Base-by-base conservation (phyloP, 208 protist species). In the Endotrypanum monterogeii region DNA sequence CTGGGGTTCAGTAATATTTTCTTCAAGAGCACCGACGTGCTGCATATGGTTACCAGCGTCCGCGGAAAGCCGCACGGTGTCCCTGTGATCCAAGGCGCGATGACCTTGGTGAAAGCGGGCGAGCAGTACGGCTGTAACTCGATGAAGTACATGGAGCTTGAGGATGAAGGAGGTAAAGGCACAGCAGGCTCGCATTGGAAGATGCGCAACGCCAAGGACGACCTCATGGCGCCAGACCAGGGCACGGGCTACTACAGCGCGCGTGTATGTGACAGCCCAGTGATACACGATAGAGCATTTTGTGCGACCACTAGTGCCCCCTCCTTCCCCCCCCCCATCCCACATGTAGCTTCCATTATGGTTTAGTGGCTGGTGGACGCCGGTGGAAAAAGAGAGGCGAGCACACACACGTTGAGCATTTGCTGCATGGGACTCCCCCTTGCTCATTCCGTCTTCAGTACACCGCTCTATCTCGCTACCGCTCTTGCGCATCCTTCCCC, bases 201-300 rank as follows among this genome's bases (percentile, higher is more conserved):
- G 83, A 78, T 83, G 44, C 82, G 89, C 62, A 89, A 51, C 61
- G 85, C 91, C 14, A 81, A 80, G 54, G 86, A 97, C 50, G 96
- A 98, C 69, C 71, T 96, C 39, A 98, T 98, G 94, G 69, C 85
- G 20, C 78, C 74, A 12, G 60, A 70, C 14, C 16, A 3, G 16
- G 7, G 37, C 52, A 68, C 37, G 20, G 83, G 46, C 35, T 94
- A 74, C 70, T 92, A 89, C 78, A 94, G 71, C 20, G 80, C 75
- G 8, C 67, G 98, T 6, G 98, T 94, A 14, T 73, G 98, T 98
- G 54, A 82, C 93, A 0, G 46, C 81, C 1, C 90, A 98, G 48
- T 71, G 93, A 32, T 91, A 97, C 75, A 68, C 90, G 3, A 86
- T 87, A 96, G 58, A 61, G 25, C 25, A 92, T 98, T 81, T n/a